Evolutionary conservation across 2,329 filamentous ascomycete species (phyloP), one percentile per base, ranked within the genome.

Genomic region (Lachnellula suecica): DNA sequence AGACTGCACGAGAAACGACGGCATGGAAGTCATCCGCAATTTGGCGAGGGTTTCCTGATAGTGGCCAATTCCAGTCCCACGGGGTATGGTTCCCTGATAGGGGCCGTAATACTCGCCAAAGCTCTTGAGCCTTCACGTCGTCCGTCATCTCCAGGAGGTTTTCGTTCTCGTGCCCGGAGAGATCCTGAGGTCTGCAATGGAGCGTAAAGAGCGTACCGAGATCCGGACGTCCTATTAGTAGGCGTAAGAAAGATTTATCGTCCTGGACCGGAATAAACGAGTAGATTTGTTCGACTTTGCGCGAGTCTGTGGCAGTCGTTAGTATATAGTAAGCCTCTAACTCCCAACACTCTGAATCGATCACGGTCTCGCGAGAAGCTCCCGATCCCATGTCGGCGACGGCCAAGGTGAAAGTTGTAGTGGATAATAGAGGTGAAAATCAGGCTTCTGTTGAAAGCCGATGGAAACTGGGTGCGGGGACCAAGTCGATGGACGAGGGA

Each of bases 11-110:
- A 47, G 47, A 59, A 29, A 58, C 52, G 41, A 50, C 27, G 10
- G 43, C 42, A 54, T 57, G 47, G 42, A 59, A 48, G 40, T 59
- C 49, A 40, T 44, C 47, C 41, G 49, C 52, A 48, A 59, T 58
- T 51, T 54, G 25, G 25, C 38, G 49, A 52, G 52, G 37, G 46
- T 25, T 40, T 13, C 54, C 52, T 51, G 47, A 44, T 37, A 48
- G 52, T 9, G 53, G 49, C 54, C 52, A 59, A 34, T 52, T 56
- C 47, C 40, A 57, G 50, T 59, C 31, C 54, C 44, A 57, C 35
- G 42, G 17, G 22, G 29, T 15, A 25, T 47, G 5, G 22, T 45
- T 53, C 22, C 31, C 52, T 19, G n/a, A 42, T 59, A 50, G 53
- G 23, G 40, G 29, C 51, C 20, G 47, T 25, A 59, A 41, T 27